Evolutionary conservation across 2,329 filamentous ascomycete species (phyloP).

Genomic region (Ciborinia camelliae): DNA sequence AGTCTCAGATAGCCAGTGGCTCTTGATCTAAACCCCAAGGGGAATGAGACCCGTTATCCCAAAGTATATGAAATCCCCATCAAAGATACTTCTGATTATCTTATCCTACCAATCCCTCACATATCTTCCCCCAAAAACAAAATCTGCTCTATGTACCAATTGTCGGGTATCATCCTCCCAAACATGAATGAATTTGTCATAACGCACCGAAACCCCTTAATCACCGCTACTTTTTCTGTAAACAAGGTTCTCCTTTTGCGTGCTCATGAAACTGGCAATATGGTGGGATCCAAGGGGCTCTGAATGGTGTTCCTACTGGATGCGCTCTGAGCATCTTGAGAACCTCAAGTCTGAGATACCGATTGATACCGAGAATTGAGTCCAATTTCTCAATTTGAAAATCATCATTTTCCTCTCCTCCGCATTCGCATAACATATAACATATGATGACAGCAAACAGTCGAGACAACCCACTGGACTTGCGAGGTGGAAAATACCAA

Average conservation of each 20-base stretch:
- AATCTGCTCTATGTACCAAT: too few relatives aligned
- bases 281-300: too few relatives aligned
- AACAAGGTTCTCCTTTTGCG: neutral
- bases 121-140: neutral
- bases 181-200: too few relatives aligned
- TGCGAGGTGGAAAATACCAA: too few relatives aligned
- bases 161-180: neutral
- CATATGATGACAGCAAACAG: neutral
- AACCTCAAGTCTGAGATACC: neutral
- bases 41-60: neutral
- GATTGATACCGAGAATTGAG: neutral
- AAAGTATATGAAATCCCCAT: neutral
- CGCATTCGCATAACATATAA: neutral
- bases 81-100: neutral
- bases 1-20: neutral
- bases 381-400: too few relatives aligned
- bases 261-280: neutral
- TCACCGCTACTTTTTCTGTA: neutral
- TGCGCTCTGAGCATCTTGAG: neutral
- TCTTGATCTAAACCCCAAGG: neutral
- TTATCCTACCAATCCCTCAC: neutral
- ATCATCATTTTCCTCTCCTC: accelerated
- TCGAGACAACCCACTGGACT: neutral
- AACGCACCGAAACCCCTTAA: too few relatives aligned
- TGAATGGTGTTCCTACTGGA: too few relatives aligned